Conservation (phyloP, 306 rosid species). For the Oemleria cerasiformis region DNA sequence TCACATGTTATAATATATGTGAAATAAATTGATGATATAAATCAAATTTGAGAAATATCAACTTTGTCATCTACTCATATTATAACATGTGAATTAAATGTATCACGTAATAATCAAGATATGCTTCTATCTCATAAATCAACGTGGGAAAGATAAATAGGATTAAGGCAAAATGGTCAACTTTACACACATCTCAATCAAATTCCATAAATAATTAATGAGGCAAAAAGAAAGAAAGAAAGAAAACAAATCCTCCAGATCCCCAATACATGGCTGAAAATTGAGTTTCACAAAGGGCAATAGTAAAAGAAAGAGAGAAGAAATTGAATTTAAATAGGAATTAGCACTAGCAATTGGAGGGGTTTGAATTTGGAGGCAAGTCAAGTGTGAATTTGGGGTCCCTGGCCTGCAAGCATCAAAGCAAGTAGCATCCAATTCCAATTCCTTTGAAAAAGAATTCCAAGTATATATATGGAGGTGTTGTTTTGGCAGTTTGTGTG, state of each 20-base stretch:
- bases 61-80: too few relatives aligned
- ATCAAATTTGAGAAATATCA: too few relatives aligned
- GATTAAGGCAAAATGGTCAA: not conserved
- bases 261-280: constrained; percentile 3
- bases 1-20: too few relatives aligned
- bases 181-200: constrained; percentile 6
- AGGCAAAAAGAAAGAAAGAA: not conserved
- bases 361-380: constrained; percentile 21
- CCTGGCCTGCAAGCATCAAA: not conserved
- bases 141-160: not conserved
- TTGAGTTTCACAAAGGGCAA: constrained; percentile 1
- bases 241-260: constrained; percentile 4
- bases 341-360: not conserved
- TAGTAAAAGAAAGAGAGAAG: not conserved
- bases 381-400: constrained; percentile 13
- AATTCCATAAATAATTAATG: not conserved
- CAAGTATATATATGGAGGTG: not conserved
- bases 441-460: not conserved
- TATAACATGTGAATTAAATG: too few relatives aligned
- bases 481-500: constrained; percentile 29
- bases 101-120: too few relatives aligned
- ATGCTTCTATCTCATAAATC: not conserved
- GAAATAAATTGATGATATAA: too few relatives aligned
- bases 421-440: constrained; percentile 18
- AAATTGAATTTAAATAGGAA: constrained; percentile 13